These are phyloP conservation scores for Dictyostelium firmibasis DNA, from an alignment of 78 protist genomes.

Conservation along the genomic window DNA sequence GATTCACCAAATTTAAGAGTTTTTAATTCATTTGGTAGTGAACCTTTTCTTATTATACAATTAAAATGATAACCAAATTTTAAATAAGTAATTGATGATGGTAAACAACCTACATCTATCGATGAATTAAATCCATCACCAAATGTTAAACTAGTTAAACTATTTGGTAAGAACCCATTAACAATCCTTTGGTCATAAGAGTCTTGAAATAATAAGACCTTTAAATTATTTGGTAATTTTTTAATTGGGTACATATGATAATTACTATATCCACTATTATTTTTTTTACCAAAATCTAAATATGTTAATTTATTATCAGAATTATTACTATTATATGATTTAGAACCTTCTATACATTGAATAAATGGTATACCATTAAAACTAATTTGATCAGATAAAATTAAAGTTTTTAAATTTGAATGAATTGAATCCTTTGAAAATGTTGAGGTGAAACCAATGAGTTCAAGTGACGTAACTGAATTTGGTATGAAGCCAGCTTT, in stretches of 20 bases:
- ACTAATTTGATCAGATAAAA: background rate
- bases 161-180: background rate
- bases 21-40: background rate
- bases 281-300: background rate
- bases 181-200: too few species aligned
- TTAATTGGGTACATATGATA: background rate
- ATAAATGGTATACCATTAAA: background rate
- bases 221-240: background rate
- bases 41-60: background rate
- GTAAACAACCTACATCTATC: background rate
- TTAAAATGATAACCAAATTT: background rate
- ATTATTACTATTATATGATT: too few species aligned
- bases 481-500: background rate
- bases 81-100: background rate
- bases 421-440: background rate
- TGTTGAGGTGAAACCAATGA: background rate
- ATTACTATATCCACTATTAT: background rate
- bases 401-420: background rate
- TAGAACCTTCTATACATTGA: background rate
- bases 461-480: background rate
- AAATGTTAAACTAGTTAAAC: background rate
- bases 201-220: too few species aligned
- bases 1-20: background rate
- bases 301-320: too few species aligned
- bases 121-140: background rate